Percentiles rank a stretch among this genome's conserved stretches.
phyloP scores from a whole-genome alignment of 2,329 filamentous ascomycete genomes.

The Fusarium mundagurra region DNA sequence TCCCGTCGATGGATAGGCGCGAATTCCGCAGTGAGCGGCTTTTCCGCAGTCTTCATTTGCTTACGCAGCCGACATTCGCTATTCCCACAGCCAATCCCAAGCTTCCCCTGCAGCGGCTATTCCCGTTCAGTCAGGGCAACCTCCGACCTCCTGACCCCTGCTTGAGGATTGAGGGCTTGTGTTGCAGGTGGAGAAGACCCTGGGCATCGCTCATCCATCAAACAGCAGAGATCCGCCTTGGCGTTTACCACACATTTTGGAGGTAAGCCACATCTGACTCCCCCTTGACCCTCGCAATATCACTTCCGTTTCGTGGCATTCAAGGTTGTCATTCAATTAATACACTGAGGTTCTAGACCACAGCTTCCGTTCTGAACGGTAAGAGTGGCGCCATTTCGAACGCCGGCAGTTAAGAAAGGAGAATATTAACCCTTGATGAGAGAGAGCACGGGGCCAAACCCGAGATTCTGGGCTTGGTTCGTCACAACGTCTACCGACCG shows the following conservation, averaged over 20 bases:
- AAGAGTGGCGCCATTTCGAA: conserved; percentile 23
- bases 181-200: conserved; percentile 32
- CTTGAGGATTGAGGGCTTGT: conserved; percentile 25
- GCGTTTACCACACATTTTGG: conserved; percentile 29
- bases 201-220: conserved; percentile 18
- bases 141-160: conserved; percentile 36
- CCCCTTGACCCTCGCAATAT: conserved; percentile 4
- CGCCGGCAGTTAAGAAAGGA: conserved; percentile 25
- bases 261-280: conserved; percentile 25
- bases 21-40: conserved; percentile 31
- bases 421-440: neutral
- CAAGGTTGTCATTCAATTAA: conserved; percentile 11
- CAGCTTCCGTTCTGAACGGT: neutral
- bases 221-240: conserved; percentile 34
- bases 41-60: conserved; percentile 32
- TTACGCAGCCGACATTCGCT: conserved; percentile 6
- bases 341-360: conserved; percentile 21
- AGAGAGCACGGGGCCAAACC: neutral
- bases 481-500: neutral
- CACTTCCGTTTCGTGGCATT: conserved; percentile 14
- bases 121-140: conserved; percentile 22
- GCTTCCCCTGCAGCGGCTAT: conserved; percentile 14
- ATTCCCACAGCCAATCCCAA: conserved; percentile 3
- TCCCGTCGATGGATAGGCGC: conserved; percentile 27
- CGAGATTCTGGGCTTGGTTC: neutral